phyloP scores from a whole-genome alignment of 192 early-diverging fungal genomes.

The Radiomyces spectabilis region DNA sequence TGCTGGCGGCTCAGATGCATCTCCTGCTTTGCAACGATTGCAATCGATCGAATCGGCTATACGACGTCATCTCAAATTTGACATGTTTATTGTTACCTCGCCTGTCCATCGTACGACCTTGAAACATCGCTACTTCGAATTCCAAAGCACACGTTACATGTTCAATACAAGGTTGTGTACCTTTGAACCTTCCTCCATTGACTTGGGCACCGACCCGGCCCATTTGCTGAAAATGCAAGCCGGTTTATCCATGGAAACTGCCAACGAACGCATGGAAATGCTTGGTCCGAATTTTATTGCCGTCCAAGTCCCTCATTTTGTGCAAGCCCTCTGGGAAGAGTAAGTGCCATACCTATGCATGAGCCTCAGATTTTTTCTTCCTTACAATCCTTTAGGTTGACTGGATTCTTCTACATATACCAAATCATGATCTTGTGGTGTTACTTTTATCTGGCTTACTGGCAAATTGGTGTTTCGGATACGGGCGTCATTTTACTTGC shows the following conservation, averaged over 20 bases:
- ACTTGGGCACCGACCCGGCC: slow-evolving; percentile 37
- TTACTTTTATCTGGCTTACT: slow-evolving; percentile 45
- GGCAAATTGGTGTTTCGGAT: slow-evolving; percentile 43
- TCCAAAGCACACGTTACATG: slow-evolving; percentile 63
- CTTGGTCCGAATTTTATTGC: slow-evolving; percentile 61
- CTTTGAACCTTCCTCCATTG: slow-evolving; percentile 47
- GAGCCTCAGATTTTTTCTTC: slow-evolving; percentile 11
- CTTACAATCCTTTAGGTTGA: slow-evolving; percentile 15
- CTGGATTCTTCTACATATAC: slow-evolving; percentile 46
- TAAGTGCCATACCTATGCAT: slow-evolving; percentile 25
- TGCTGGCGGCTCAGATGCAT: neutral
- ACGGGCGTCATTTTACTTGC: slow-evolving; percentile 41
- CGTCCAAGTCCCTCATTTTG: slow-evolving; percentile 47
- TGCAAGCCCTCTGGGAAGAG: slow-evolving; percentile 45
- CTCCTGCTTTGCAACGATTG: slow-evolving; percentile 8
- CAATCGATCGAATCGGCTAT: neutral
- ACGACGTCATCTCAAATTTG: slow-evolving; percentile 19
- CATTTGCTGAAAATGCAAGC: slow-evolving; percentile 10
- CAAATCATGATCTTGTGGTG: slow-evolving; percentile 41
- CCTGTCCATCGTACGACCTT: slow-evolving; percentile 32
- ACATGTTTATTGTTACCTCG: slow-evolving; percentile 26
- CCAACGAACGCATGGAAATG: slow-evolving; percentile 37
- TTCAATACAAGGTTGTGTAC: slow-evolving; percentile 25
- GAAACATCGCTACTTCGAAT: slow-evolving; percentile 51
- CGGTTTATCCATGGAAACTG: slow-evolving; percentile 42